A percentile compares a stretch with the other conserved stretches of the same genome.
Conservation (phyloP, 1,284 basidiomycete species). For the Cryptococcus sp. region DNA sequence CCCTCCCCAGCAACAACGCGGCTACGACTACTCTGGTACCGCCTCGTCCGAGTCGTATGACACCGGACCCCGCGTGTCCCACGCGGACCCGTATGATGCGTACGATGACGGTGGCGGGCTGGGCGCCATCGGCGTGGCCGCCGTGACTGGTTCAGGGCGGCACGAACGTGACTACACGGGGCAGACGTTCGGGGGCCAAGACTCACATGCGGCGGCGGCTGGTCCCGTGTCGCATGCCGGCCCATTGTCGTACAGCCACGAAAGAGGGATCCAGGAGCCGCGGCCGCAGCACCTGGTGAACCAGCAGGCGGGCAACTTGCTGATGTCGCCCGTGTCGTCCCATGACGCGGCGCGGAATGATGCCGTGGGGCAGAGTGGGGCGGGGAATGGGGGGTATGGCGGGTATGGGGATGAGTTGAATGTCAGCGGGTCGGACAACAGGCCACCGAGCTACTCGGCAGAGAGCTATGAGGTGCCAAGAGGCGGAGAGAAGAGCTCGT, state of each 20-base stretch:
- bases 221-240: no score
- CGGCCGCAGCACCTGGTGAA: constrained; percentile 14
- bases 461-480: constrained; percentile 8
- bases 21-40: constrained; percentile 8
- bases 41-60: constrained; percentile 19
- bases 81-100: constrained; percentile 25
- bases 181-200: constrained; percentile 11
- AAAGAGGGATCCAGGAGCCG: constrained; percentile 10
- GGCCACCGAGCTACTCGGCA: constrained; percentile 19
- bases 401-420: constrained; percentile 1
- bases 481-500: constrained; percentile 14
- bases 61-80: constrained; percentile 14
- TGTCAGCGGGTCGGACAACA: constrained; percentile 2
- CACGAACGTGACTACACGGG: constrained; percentile 31
- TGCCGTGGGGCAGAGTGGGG: neutral
- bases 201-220: no score
- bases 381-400: neutral
- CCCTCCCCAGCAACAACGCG: constrained; percentile 8
- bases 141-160: constrained; percentile 17
- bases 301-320: neutral
- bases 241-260: neutral
- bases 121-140: constrained; percentile 37
- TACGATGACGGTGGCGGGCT: constrained; percentile 30
- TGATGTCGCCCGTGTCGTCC: constrained; percentile 6
- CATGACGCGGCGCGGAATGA: neutral